A percentile compares a stretch with the other conserved stretches of the same genome.
These are phyloP conservation scores for Candida xyloterini DNA, from an alignment of 805 yeast genomes.

Conservation along the genomic window DNA sequence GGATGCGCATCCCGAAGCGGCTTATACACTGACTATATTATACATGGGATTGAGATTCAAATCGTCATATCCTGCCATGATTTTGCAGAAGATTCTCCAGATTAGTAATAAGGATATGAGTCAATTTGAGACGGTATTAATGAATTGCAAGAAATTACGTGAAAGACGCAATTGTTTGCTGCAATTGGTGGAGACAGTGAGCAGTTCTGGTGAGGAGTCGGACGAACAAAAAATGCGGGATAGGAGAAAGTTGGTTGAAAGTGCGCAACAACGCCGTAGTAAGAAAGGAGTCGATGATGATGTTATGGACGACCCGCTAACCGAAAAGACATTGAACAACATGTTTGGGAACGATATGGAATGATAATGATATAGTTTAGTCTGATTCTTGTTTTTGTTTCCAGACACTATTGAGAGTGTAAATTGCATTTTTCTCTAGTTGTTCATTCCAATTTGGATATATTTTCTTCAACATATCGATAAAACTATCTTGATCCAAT, in stretches of 20 bases:
- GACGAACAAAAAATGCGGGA: slow-evolving; percentile 35
- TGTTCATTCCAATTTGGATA: slow-evolving; percentile 31
- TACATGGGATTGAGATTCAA: slow-evolving; percentile 71
- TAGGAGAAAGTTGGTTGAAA: slow-evolving; percentile 54
- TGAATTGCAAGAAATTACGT: slow-evolving; percentile 63
- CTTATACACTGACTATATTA: slow-evolving; percentile 78
- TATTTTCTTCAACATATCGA: slow-evolving; percentile 25
- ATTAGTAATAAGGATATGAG: slow-evolving; percentile 55
- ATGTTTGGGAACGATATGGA: slow-evolving; percentile 46
- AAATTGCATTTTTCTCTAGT: slow-evolving; percentile 25
- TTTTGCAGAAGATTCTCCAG: slow-evolving; percentile 50
- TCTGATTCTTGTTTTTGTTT: slow-evolving; percentile 1
- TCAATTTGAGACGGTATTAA: slow-evolving; percentile 60
- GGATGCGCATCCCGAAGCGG: slow-evolving; percentile 89
- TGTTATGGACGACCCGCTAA: slow-evolving; percentile 68
- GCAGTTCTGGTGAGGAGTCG: slow-evolving; percentile 45
- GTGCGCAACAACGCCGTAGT: slow-evolving; percentile 44
- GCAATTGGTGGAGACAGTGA: slow-evolving; percentile 62
- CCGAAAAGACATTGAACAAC: slow-evolving; percentile 62
- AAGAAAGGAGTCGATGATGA: slow-evolving; percentile 36
- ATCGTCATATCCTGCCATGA: slow-evolving; percentile 64
- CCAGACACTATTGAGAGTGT: slow-evolving; percentile 26
- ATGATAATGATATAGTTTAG: neutral
- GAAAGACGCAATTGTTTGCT: slow-evolving; percentile 79
- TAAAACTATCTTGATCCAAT: slow-evolving; percentile 24